A percentile compares a stretch with the other conserved stretches of the same genome.
These are phyloP conservation scores for Mycosphaerelloides madeirae DNA, from an alignment of 2,329 filamentous ascomycete species.

Conservation along the genomic window DNA sequence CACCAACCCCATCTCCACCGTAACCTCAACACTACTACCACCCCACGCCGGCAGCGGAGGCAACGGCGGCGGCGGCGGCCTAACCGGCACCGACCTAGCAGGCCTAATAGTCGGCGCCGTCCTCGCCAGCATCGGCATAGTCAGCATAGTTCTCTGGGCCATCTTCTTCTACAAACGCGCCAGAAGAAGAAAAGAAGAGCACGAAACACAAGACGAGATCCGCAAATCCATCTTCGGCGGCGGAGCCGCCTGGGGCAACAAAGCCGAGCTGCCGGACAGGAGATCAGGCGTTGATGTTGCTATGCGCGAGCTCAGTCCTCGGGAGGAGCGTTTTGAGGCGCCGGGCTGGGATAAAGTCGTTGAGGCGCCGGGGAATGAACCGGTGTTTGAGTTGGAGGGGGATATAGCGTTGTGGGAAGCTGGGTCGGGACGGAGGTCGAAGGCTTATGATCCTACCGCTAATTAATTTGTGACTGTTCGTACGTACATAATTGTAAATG, in stretches of 20 bases:
- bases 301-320: slow-evolving; percentile 1
- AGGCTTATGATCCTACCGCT: neutral
- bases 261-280: neutral
- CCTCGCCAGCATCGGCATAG: slow-evolving; percentile 4
- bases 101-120: slow-evolving; percentile 1
- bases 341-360: slow-evolving; percentile 1
- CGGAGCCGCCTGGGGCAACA: neutral
- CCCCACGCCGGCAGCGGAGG: neutral
- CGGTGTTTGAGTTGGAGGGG: slow-evolving; percentile 3
- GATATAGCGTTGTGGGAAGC: slow-evolving; percentile 1
- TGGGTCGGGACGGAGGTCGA: slow-evolving; percentile 2
- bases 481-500: no score
- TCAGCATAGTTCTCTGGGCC: slow-evolving; percentile 5
- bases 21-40: slow-evolving; percentile 1
- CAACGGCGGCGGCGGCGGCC: neutral
- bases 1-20: neutral
- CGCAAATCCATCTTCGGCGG: neutral
- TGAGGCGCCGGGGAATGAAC: neutral
- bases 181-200: neutral
- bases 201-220: no score
- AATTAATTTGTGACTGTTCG: neutral
- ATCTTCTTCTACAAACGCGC: slow-evolving; percentile 2
- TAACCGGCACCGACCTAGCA: neutral
- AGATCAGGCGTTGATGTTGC: no score
- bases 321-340: slow-evolving; percentile 3